phyloP scores from a whole-genome alignment of 768 basidiomycete species.

The Trametes elegans region DNA sequence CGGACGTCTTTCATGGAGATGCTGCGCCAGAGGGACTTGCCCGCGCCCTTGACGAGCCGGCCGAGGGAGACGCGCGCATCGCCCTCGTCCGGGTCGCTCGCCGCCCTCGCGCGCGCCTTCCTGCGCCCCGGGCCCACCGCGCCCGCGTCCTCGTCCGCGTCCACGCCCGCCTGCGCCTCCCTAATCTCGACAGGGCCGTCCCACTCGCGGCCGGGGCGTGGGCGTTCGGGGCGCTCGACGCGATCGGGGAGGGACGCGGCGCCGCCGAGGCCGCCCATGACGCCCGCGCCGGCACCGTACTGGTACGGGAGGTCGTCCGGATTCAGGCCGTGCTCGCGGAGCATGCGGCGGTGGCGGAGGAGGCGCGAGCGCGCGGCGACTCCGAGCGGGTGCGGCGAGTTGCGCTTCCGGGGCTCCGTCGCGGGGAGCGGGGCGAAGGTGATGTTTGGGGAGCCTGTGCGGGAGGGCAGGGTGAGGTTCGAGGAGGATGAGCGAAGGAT shows the following conservation, averaged over 20 bases:
- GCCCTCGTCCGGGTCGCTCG: constrained; percentile 21
- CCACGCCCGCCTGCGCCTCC: constrained; percentile 16
- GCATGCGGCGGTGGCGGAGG: constrained; percentile 30
- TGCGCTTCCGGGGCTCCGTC: constrained; percentile 32
- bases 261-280: not conserved
- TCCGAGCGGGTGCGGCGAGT: constrained; percentile 31
- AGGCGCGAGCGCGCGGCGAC: constrained; percentile 37
- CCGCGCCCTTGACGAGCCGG: constrained; percentile 26
- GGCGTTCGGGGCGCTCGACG: too few relatives aligned
- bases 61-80: constrained; percentile 28
- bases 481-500: constrained; percentile 22
- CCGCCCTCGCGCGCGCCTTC: not conserved
- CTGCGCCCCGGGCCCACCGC: not conserved
- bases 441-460: constrained; percentile 23
- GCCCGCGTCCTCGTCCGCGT: constrained; percentile 11
- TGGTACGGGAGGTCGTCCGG: constrained; percentile 8
- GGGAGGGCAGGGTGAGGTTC: constrained; percentile 18
- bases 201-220: too few relatives aligned
- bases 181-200: constrained; percentile 10
- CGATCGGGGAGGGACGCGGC: too few relatives aligned
- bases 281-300: constrained; percentile 12
- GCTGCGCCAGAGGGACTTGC: constrained; percentile 25
- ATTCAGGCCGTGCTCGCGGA: constrained; percentile 18
- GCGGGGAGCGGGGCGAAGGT: constrained; percentile 37
- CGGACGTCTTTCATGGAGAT: constrained; percentile 22